These are phyloP conservation scores for Plasmodium adleri DNA, from an alignment of 169 alveolate genomes.

Conservation along the genomic window DNA sequence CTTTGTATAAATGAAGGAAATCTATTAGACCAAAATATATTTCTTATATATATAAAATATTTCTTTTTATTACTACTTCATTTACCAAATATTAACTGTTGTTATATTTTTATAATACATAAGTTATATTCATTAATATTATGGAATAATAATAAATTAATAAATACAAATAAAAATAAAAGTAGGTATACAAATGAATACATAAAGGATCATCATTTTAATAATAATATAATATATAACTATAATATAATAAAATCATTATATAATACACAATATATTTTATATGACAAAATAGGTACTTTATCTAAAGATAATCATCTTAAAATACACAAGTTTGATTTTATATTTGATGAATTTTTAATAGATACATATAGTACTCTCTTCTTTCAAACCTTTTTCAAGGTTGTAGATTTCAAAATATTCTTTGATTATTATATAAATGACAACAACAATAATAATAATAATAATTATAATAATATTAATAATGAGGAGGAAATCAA, in stretches of 20 bases:
- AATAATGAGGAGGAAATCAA: not conserved
- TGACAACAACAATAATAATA: not conserved
- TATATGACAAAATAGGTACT: conserved; percentile 29
- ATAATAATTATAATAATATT: not conserved
- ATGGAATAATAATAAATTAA: conserved; percentile 3
- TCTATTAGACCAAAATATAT: conserved; percentile 7
- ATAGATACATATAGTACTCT: not conserved
- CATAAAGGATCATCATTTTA: not conserved
- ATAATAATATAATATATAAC: conserved; percentile 5
- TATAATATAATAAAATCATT: conserved; percentile 9
- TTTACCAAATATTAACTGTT: conserved; percentile 17
- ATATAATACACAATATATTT: conserved; percentile 22
- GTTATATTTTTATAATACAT: conserved; percentile 4
- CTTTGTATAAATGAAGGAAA: conserved; percentile 2
- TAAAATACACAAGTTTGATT: conserved; percentile 9
- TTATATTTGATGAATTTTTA: conserved; percentile 27
- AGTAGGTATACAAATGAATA: too few relatives aligned
- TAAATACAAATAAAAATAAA: too few relatives aligned
- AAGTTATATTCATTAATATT: not conserved
- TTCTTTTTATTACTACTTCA: conserved; percentile 13
- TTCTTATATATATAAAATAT: conserved; percentile 11
- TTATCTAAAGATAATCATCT: not conserved
- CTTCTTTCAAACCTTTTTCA: conserved; percentile 1
- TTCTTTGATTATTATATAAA: not conserved
- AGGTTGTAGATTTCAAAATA: conserved; percentile 2